Evolutionary conservation across 768 basidiomycete species (phyloP), one percentile per base, ranked within the genome.

Genomic region (Suillus variegatus): DNA sequence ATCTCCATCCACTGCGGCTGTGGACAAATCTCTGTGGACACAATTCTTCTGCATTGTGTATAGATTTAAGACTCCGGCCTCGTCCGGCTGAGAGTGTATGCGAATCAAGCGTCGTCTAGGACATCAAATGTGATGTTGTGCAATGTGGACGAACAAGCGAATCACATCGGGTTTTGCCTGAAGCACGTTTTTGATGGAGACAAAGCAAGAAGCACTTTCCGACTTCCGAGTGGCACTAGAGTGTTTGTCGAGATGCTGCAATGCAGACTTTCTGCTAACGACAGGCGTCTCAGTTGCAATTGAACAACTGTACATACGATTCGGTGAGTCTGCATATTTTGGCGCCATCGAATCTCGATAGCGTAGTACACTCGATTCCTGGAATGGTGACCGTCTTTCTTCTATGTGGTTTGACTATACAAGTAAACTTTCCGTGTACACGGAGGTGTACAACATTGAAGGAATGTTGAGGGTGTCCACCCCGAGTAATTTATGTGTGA

Each of bases 401-500:
- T 47, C 12, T 22, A 47, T 10, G 16, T 47, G 46, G 12, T 22
- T 51, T 51, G 25, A 28, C 13, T 14, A 25, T 6, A 6, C 22
- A 49, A 25, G 47, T 49, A 13, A 49, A 6, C 22, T 9, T 46
- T 18, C 44, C 20, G 16, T 46, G 8, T 20, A 20, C 44, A 47
- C 22, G 47, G 43, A 40, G 6, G 25, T 44, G 36, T 32, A 44
- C 35, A 58, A 61, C 14, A n/a, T 61, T 36, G 54, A 14, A 10
- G 35, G 44, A 14, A 28, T 89, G 84, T 86, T 25, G 77, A 79
- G 4, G 85, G 84, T 5, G 70, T 88, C 5, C 88, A 90, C 67
- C 84, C 87, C 0, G 49, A 8, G 36, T 88, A 58, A 88, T 90
- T 46, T 85, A 88, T 71, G 65, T 77, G 4, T 87, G 85, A 9